phyloP scores from a whole-genome alignment of 177 flowering plant species.

The Vitis hybrid region DNA sequence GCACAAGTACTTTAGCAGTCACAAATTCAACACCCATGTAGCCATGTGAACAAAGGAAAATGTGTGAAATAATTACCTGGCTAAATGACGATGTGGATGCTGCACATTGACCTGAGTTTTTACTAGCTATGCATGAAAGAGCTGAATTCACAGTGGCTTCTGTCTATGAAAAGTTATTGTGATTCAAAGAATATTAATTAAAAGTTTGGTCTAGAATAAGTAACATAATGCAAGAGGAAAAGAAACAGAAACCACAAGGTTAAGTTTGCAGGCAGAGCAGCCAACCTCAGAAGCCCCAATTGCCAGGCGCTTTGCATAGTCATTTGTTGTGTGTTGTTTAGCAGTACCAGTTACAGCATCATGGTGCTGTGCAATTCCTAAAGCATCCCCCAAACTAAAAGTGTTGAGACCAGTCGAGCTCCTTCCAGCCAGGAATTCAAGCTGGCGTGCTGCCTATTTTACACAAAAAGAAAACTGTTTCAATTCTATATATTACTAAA shows the following conservation, averaged over 20 bases:
- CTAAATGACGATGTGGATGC: constrained; percentile 31
- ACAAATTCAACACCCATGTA: not conserved
- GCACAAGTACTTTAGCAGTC: not conserved
- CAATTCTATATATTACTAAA: not conserved
- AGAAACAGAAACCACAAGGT: not conserved
- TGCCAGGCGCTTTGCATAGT: constrained; percentile 78
- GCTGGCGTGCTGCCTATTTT: constrained; percentile 82
- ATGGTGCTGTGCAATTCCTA: constrained; percentile 90
- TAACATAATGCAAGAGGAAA: not conserved
- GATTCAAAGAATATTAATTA: constrained; percentile 1
- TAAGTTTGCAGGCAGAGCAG: not conserved
- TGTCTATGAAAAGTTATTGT: constrained; percentile 37
- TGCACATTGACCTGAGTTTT: constrained; percentile 37
- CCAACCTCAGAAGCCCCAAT: constrained; percentile 77
- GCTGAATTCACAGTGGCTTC: constrained; percentile 60
- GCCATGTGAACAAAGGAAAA: not conserved
- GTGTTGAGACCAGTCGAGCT: constrained; percentile 51
- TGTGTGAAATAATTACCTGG: constrained; percentile 50
- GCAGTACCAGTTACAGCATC: constrained; percentile 92
- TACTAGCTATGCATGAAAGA: constrained; percentile 51
- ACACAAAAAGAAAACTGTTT: not conserved
- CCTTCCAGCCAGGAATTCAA: constrained; percentile 72
- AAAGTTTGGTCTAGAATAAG: constrained; percentile 1
- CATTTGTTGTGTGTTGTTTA: constrained; percentile 83
- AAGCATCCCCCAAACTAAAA: constrained; percentile 71